These are phyloP conservation scores for Aspergillus oerlinghausenensis DNA, from an alignment of 2,329 filamentous ascomycete species.

Conservation along the genomic window DNA sequence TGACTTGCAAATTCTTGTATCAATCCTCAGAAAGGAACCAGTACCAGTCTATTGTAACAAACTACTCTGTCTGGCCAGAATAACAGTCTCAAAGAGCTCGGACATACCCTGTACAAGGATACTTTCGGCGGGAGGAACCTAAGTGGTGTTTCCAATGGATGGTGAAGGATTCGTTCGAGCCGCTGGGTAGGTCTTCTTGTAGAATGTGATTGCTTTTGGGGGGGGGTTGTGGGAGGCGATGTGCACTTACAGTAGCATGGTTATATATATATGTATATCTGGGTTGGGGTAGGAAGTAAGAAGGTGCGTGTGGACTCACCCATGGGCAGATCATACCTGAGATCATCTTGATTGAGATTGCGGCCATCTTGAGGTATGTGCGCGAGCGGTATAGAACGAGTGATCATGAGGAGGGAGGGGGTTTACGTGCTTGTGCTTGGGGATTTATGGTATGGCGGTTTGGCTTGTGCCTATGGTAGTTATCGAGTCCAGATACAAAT, in stretches of 20 bases:
- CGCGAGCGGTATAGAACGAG: no score
- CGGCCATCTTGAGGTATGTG: background rate
- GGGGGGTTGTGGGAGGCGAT: constrained; percentile 10
- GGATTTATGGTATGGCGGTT: background rate
- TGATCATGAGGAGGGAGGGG: background rate
- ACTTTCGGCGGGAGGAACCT: constrained; percentile 10
- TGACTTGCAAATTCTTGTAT: background rate
- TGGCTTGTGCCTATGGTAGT: no score
- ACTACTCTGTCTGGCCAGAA: constrained; percentile 2
- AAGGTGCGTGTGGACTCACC: background rate
- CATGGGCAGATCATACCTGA: background rate
- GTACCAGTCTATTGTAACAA: background rate
- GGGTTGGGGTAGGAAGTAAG: no score
- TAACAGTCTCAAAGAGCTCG: constrained; percentile 16
- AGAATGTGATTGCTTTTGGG: constrained; percentile 10
- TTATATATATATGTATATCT: background rate
- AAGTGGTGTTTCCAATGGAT: constrained; percentile 13
- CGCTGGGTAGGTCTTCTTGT: constrained; percentile 13
- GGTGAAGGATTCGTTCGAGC: constrained; percentile 8
- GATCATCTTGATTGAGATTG: background rate
- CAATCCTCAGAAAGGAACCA: background rate
- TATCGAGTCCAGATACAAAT: no score
- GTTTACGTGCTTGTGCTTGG: background rate
- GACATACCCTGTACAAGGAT: constrained; percentile 10
- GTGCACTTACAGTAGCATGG: constrained; percentile 3